Conservation (phyloP, 1,284 basidiomycete species). For the Omphalotus olearius region DNA sequence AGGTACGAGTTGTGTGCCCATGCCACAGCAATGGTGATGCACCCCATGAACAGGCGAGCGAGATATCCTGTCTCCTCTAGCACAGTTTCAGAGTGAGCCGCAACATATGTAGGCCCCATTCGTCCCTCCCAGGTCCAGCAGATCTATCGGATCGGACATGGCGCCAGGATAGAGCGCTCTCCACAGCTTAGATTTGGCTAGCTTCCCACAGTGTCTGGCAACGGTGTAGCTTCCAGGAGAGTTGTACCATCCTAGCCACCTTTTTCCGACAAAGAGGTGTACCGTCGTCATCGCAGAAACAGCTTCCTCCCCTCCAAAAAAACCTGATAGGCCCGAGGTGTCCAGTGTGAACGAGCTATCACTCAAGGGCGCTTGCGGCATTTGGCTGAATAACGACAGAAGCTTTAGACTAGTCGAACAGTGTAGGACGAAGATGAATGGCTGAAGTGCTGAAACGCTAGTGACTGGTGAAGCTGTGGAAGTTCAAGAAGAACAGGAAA, state of each 20-base stretch:
- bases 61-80: conserved; percentile 25
- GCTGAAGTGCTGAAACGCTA: no score
- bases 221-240: conserved; percentile 29
- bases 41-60: conserved; percentile 22
- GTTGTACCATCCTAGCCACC: conserved; percentile 32
- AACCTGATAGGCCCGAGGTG: neutral
- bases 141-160: conserved; percentile 22
- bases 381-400: no score
- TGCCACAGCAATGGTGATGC: conserved; percentile 23
- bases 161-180: conserved; percentile 27
- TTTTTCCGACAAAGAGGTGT: conserved; percentile 25
- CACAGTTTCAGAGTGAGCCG: conserved; percentile 23
- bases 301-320: conserved; percentile 31
- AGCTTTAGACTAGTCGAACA: no score
- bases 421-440: no score
- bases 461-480: no score
- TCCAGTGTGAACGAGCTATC: neutral
- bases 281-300: conserved; percentile 30
- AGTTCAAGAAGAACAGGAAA: no score
- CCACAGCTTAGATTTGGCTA: conserved; percentile 25
- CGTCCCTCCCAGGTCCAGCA: conserved; percentile 25
- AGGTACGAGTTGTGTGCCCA: conserved; percentile 26
- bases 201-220: conserved; percentile 24
- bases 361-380: neutral
- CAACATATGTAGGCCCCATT: conserved; percentile 24